phyloP scores from a whole-genome alignment of 345 rosid species.

The Moricandia moricandioides region DNA sequence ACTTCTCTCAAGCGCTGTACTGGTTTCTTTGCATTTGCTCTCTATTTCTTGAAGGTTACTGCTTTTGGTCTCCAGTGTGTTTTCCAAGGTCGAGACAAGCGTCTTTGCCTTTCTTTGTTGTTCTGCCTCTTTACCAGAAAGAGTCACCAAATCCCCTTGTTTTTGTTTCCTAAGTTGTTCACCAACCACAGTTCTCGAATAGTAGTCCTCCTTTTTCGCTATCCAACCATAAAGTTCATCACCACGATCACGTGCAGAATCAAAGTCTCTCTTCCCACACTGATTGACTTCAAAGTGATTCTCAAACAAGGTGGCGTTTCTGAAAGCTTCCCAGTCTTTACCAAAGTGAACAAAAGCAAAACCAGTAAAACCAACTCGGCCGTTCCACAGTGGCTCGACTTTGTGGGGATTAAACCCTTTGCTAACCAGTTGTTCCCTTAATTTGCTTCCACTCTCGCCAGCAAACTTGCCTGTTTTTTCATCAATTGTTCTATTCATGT shows the following conservation, averaged over 20 bases:
- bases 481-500: conserved; percentile 40
- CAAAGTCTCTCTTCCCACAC: conserved; percentile 52
- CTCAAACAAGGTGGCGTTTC: conserved; percentile 58
- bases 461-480: conserved; percentile 35
- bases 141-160: conserved; percentile 57
- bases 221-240: conserved; percentile 68
- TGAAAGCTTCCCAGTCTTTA: conserved; percentile 64
- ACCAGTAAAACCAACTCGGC: conserved; percentile 49
- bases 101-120: conserved; percentile 39
- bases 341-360: conserved; percentile 66
- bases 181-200: conserved; percentile 39
- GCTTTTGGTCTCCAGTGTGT: conserved; percentile 48
- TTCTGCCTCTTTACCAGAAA: conserved; percentile 54
- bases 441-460: conserved; percentile 61
- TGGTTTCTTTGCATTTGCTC: conserved; percentile 43
- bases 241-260: conserved; percentile 29
- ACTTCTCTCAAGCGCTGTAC: conserved; percentile 21
- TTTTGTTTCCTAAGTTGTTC: conserved; percentile 44
- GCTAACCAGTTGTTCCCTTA: conserved; percentile 44
- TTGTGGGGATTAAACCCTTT: conserved; percentile 64
- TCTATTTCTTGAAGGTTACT: conserved; percentile 47
- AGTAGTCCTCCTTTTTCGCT: conserved; percentile 60
- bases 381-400: conserved; percentile 61
- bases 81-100: conserved; percentile 47
- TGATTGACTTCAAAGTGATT: conserved; percentile 41